These are phyloP conservation scores for Boletus eberwhitei DNA, from an alignment of 768 basidiomycete genomes.

Conservation along the genomic window DNA sequence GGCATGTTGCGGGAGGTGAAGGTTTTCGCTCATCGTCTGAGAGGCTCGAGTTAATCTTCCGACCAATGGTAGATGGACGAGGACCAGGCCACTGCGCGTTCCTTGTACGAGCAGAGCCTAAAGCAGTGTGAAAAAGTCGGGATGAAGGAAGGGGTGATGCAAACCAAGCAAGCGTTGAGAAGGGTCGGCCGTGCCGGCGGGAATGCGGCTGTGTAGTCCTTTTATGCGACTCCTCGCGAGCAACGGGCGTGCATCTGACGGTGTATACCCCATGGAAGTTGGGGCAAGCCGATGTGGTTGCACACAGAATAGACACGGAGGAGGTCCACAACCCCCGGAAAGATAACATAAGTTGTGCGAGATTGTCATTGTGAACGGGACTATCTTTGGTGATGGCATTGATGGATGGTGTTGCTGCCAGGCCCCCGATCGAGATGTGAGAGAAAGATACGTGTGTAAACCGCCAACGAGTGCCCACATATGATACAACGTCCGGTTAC, in stretches of 20 bases:
- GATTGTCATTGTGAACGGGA: no score
- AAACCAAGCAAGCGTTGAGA: conserved; percentile 34
- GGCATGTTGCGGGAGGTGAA: conserved; percentile 50
- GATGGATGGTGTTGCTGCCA: no score
- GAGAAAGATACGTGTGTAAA: no score
- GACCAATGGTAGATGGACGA: conserved; percentile 30
- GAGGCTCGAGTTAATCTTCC: neutral
- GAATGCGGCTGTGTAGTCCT: neutral
- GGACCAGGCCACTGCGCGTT: conserved; percentile 27
- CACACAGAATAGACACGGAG: neutral
- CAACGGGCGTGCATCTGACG: neutral
- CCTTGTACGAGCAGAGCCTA: conserved; percentile 32
- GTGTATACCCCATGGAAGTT: neutral
- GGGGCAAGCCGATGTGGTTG: neutral
- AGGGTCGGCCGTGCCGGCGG: conserved; percentile 18
- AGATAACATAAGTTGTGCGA: no score
- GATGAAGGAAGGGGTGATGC: conserved; percentile 34
- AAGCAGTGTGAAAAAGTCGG: conserved; percentile 30
- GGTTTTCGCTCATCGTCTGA: neutral
- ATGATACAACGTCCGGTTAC: no score
- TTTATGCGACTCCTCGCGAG: neutral
- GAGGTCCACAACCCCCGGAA: no score
- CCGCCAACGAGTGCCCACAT: no score
- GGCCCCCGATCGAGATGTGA: no score
- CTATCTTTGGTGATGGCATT: no score